Percentiles rank a stretch among this genome's conserved stretches.
Evolutionary conservation across 176 grass and related monocot genomes (phyloP).

Genomic region (Lolium multiflorum): DNA sequence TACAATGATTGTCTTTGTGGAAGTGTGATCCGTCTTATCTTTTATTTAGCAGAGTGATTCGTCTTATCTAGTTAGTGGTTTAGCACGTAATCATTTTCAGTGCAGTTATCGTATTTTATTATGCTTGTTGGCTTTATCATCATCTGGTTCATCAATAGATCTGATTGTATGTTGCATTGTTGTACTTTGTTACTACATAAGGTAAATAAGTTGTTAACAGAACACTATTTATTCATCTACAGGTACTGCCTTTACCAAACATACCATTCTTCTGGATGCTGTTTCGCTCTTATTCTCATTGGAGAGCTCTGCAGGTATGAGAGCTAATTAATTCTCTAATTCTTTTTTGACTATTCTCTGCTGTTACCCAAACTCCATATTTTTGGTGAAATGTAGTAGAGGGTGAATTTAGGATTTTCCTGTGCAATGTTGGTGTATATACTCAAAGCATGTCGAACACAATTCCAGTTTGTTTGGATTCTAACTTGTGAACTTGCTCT

Average conservation of each 20-base stretch:
- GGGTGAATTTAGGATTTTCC: neutral
- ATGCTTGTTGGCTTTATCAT: constrained; percentile 8
- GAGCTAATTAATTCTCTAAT: neutral
- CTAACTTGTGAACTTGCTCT: neutral
- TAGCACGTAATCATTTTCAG: neutral
- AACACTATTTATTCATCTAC: constrained; percentile 36
- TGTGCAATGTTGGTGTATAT: neutral
- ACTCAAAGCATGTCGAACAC: neutral
- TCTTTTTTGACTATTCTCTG: neutral
- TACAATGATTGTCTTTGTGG: neutral
- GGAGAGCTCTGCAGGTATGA: constrained; percentile 94
- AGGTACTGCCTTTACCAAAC: constrained; percentile 97
- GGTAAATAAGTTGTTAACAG: constrained; percentile 22
- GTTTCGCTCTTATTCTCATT: constrained; percentile 96
- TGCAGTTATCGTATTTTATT: constrained; percentile 28
- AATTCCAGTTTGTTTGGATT: neutral
- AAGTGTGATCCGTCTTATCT: constrained; percentile 2
- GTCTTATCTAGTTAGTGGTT: neutral
- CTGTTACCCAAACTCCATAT: neutral
- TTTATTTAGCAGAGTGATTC: neutral
- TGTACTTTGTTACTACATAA: constrained; percentile 20
- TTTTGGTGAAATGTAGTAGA: neutral
- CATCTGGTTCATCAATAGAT: constrained; percentile 11
- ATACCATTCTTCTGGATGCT: constrained; percentile 92
- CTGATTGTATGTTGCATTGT: constrained; percentile 27